Evolutionary conservation across 1,284 basidiomycete genomes (phyloP), one percentile per base, ranked within the genome.

Genomic region (Phellinidium pouzarii): DNA sequence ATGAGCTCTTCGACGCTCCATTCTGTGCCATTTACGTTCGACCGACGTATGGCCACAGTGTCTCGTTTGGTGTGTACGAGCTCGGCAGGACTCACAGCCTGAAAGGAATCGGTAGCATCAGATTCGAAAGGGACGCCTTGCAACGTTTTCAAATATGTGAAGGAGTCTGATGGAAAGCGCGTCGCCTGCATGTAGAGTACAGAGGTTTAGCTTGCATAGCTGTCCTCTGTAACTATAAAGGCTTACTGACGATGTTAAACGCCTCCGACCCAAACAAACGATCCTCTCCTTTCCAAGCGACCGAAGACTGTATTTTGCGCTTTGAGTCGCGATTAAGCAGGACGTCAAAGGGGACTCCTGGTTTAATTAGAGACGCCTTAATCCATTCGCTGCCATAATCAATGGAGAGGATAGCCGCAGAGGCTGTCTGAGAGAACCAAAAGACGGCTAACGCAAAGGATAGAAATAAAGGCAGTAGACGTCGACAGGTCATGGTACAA

Each of bases 321-420:
- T 97, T 98, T 38, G 92, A 95, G 68, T 98, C 95, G 66, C 91
- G 90, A 71, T 96, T 94, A 47, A 99, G 75, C 31, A 99, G 76
- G 27, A 99, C 91, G 69, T 99, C 95, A 63, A 99, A 96, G 1
- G 95, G 94, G 48, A 91, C 74, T 38, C 94, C 95, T 1, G 95
- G 95, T 65, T 95, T 95, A 79, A 99, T 90, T 57, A 99, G 75
- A 7, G 94, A 94, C 25, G 93, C 89, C 69, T 98, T 99, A 64
- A 93, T 95, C 76, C 84, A 93, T 71, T 97, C 94, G 38, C 90
- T 81, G 65, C 94, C 94, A 79, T 94, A 95, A 80, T 97, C 94
- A 64, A 97, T 91, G 22, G 92, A 91, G 48, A 97, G 80, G 12
- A 96, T 78, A 3, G 87, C 36, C 11, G 38, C 54, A 29, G 54